Evolutionary conservation across 352 stramenopile species (phyloP).

Genomic region (Phytopythium litorale): DNA sequence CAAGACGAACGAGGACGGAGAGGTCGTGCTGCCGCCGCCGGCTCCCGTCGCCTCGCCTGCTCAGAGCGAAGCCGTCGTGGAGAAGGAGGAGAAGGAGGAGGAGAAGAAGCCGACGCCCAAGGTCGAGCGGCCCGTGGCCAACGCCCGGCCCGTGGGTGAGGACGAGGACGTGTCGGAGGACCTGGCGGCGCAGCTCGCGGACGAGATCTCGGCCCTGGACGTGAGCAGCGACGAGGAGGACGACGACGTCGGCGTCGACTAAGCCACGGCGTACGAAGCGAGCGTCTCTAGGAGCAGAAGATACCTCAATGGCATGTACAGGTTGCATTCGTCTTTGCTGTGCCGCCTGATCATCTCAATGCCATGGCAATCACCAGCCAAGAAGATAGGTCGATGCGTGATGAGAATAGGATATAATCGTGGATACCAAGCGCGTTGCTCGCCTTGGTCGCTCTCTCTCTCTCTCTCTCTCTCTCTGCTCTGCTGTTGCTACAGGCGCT

Average conservation of each 20-base stretch:
- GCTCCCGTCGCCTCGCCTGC: slow-evolving; percentile 3
- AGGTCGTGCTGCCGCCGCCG: slow-evolving; percentile 14
- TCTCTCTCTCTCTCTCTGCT: background rate
- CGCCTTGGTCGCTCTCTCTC: background rate
- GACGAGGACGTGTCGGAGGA: slow-evolving; percentile 74
- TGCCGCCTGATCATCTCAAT: background rate
- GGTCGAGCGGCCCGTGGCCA: slow-evolving; percentile 4
- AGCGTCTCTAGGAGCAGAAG: background rate
- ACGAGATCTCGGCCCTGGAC: slow-evolving; percentile 69
- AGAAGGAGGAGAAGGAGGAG: slow-evolving; percentile 8
- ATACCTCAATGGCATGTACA: slow-evolving; percentile 1
- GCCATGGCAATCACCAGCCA: background rate
- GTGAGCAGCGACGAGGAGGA: slow-evolving; percentile 87
- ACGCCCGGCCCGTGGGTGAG: slow-evolving; percentile 16
- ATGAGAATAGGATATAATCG: background rate
- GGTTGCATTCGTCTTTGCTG: background rate
- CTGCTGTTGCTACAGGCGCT: slow-evolving; percentile 8
- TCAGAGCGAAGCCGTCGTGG: slow-evolving; percentile 8
- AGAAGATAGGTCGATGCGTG: background rate
- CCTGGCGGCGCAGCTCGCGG: slow-evolving; percentile 54
- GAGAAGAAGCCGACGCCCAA: slow-evolving; percentile 3
- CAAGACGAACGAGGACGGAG: slow-evolving; percentile 25
- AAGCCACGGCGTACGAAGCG: slow-evolving; percentile 9
- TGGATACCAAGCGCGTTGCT: background rate
- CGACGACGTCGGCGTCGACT: slow-evolving; percentile 47